A percentile compares a stretch with the other conserved stretches of the same genome.
phyloP scores from a whole-genome alignment of 352 stramenopile species.

The Phytophthora pinifolia region DNA sequence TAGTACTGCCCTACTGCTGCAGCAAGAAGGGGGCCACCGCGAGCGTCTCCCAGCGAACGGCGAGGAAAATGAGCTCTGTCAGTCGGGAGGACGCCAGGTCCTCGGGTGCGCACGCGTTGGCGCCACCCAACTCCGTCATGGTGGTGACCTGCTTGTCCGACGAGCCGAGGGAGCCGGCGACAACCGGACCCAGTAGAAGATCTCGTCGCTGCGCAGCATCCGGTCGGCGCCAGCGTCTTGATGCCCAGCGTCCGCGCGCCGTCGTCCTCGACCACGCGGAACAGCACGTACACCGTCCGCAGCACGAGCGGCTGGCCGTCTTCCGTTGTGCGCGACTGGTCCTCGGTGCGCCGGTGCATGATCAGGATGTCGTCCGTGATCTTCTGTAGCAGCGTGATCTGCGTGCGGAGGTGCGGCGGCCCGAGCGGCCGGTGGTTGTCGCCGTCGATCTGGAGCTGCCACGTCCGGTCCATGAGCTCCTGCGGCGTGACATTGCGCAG shows the following conservation, averaged over 20 bases:
- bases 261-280: conserved; percentile 12
- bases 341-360: conserved; percentile 29
- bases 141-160: conserved; percentile 5
- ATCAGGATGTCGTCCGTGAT: conserved; percentile 30
- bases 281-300: conserved; percentile 37
- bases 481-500: conserved; percentile 18
- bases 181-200: conserved; percentile 43
- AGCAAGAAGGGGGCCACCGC: conserved; percentile 27
- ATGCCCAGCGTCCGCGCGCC: conserved; percentile 22
- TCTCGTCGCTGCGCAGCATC: conserved; percentile 19
- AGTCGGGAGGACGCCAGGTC: conserved; percentile 20
- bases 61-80: conserved; percentile 35
- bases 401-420: conserved; percentile 18
- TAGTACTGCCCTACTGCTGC: conserved; percentile 1
- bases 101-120: conserved; percentile 22
- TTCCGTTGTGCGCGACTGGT: conserved; percentile 4
- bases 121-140: conserved; percentile 27
- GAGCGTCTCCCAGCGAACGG: conserved; percentile 32
- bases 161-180: neutral
- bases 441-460: conserved; percentile 26
- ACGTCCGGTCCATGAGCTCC: conserved; percentile 23
- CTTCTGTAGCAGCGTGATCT: conserved; percentile 29
- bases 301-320: conserved; percentile 8
- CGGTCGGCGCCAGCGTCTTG: conserved; percentile 32
- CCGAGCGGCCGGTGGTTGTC: conserved; percentile 23